phyloP scores from a whole-genome alignment of 2,329 filamentous ascomycete species.

The Ceratocystis cubensis region DNA sequence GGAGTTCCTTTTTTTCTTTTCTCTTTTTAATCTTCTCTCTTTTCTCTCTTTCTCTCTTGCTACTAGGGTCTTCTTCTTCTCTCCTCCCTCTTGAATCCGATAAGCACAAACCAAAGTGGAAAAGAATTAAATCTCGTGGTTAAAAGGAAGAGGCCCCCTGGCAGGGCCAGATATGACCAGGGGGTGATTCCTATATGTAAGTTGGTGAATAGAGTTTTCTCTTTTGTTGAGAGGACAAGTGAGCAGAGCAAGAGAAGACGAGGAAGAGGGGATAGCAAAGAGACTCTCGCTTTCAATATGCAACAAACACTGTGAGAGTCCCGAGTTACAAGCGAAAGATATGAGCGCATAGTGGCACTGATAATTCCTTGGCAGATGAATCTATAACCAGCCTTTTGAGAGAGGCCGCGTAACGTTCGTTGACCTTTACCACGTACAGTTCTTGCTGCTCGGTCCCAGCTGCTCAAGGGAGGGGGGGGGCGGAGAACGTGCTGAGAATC shows the following conservation, averaged over 20 bases:
- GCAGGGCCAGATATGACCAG: neutral
- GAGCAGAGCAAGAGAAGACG: neutral
- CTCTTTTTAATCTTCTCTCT: neutral
- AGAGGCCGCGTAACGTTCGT: neutral
- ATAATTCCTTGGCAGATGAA: constrained; percentile 1
- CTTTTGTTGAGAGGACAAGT: neutral
- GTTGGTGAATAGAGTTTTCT: neutral
- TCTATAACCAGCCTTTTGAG: neutral
- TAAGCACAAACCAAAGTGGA: constrained; percentile 4
- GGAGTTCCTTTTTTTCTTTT: neutral
- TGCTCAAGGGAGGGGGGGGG: neutral
- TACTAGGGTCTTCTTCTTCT: neutral
- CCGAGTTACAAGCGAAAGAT: neutral
- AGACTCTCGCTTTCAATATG: neutral
- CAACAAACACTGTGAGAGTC: neutral
- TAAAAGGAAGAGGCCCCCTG: constrained; percentile 1
- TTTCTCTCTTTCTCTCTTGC: neutral
- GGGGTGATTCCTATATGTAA: neutral
- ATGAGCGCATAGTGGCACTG: neutral
- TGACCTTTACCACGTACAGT: neutral
- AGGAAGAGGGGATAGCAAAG: neutral
- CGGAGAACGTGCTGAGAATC: neutral
- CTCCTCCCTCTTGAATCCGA: neutral
- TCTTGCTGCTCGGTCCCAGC: neutral
- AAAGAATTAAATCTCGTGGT: neutral